Evolutionary conservation across 2,329 filamentous ascomycete genomes (phyloP), one percentile per base, ranked within the genome.

Genomic region (Talaromyces sp.): DNA sequence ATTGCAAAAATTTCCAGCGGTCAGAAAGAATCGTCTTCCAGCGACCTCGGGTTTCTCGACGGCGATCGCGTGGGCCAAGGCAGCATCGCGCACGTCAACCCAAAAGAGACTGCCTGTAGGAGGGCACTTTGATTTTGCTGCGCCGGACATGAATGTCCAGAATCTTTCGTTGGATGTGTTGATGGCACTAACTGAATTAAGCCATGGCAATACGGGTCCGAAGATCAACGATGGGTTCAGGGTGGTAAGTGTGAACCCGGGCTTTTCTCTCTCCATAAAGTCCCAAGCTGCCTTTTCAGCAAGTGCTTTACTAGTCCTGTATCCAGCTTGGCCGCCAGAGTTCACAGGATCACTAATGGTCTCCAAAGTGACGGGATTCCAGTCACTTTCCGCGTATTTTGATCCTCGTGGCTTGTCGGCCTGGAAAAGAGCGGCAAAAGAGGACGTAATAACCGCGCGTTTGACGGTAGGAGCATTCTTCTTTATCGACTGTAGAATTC

Each of bases 291-390:
- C 66, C 53, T 63, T 63, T 58, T 69, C 67, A 8, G 69, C 65
- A 31, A 68, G 59, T 1, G 59, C 75, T 76, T 89, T 89, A 64
- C 81, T 83, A 8, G 80, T 82, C 26, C 75, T 69, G 62, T 81
- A 81, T 29, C 73, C 75, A 13, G 66, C 64, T 21, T 55, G 59
- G 38, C 59, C 59, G 10, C 49, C 56, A 10, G 59, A 57, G 53
- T 61, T 58, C 21, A 51, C 55, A 2, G 59, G 55, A 1, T 55
- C 53, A 13, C 71, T 69, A 2, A 80, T 79, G 35, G 78, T 72
- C 11, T 78, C 73, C 62, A 77, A 79, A 2, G 75, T 77, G 38
- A 78, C 67, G 0, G 79, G 79, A 66, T 77, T 81, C 80, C 80
- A 84, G 67, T 83, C 79, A 1, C 66, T 64, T 52, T 80, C 80